These are phyloP conservation scores for Nasturtium officinale DNA, from an alignment of 345 rosid species.

Conservation along the genomic window DNA sequence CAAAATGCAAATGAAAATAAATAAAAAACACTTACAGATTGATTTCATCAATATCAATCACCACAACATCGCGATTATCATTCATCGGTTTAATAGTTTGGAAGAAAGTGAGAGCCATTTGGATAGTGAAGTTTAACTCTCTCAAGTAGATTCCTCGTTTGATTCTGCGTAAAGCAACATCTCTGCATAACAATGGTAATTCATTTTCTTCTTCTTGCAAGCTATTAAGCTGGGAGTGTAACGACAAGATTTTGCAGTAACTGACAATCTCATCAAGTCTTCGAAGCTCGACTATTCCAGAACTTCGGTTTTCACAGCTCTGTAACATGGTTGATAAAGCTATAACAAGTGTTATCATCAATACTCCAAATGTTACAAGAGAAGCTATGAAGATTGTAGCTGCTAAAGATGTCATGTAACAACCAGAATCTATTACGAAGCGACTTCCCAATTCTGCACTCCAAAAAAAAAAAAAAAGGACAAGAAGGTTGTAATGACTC, in stretches of 20 bases:
- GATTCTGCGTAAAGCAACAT: constrained; percentile 50
- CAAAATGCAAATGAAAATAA: not conserved
- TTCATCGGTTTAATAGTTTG: constrained; percentile 43
- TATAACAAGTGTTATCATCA: constrained; percentile 61
- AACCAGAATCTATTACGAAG: constrained; percentile 65
- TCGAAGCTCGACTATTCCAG: constrained; percentile 53
- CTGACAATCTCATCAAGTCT: constrained; percentile 44
- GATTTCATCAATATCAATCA: constrained; percentile 68
- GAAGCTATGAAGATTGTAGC: constrained; percentile 68
- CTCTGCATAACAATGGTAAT: constrained; percentile 59
- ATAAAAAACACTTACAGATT: constrained; percentile 46
- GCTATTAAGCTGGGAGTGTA: constrained; percentile 65
- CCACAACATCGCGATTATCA: constrained; percentile 53
- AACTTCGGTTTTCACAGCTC: constrained; percentile 55
- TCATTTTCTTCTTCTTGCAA: constrained; percentile 40
- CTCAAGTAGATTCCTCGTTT: constrained; percentile 53
- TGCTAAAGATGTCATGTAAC: constrained; percentile 77
- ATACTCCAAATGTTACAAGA: constrained; percentile 61
- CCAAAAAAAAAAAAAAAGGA: not conserved
- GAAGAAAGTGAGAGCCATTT: constrained; percentile 54
- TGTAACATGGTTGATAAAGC: constrained; percentile 76
- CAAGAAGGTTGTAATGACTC: constrained; percentile 5
- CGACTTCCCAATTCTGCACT: constrained; percentile 62
- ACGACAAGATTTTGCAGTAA: constrained; percentile 57
- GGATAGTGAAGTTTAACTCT: constrained; percentile 56